Base-by-base conservation (phyloP, 176 grass and related monocot genomes). In the Puccinellia tenuiflora region DNA sequence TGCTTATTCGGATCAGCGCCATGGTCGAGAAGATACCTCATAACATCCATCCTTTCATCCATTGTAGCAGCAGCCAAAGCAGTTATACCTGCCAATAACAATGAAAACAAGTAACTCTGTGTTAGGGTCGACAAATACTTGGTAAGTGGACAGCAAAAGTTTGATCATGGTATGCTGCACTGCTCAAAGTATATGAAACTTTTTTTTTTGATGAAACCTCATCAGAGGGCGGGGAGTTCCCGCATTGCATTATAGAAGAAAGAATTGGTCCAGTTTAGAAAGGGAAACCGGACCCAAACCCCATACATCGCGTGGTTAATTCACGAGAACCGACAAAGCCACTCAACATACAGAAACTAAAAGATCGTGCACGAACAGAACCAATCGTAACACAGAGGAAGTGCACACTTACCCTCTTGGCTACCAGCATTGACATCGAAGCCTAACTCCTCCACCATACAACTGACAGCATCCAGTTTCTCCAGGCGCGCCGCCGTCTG, bases 361-460 rank as follows among this genome's bases (percentile, higher is more conserved):
- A 60, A 62, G n/a, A 50, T 12, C 13, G 18, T 2, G 75, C 39
- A 50, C 1, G 16, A 68, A 24, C 10, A 68, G 11, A 24, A 40
- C 9, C 28, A 35, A 21, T 66, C 6, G 7, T 55, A 21, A 10
- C 35, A n/a, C 9, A 21, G 20, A 68, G 34, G n/a, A 38, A 68
- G 15, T 20, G 21, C 60, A 5, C 29, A 38, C 84, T 13, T 86
- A 86, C 84, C 84, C 3, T 10, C 3, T 18, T 30, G 2, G 16
- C 84, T 52, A 0, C 31, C 76, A 4, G 17, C 31, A 48, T 86
- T 5, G 65, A 86, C 38, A 43, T 79, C 66, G 5, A 86, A 51
- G 8, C 84, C 76, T 2, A 86, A 30, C 53, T 86, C 84, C 53
- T 86, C 84, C 53, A 86, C 66, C 66, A 86, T 28, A 28, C 55